These are phyloP conservation scores for Physcomitrellopsis africana DNA, from an alignment of 225 moss, liverwort and hornwort genomes.

Conservation along the genomic window DNA sequence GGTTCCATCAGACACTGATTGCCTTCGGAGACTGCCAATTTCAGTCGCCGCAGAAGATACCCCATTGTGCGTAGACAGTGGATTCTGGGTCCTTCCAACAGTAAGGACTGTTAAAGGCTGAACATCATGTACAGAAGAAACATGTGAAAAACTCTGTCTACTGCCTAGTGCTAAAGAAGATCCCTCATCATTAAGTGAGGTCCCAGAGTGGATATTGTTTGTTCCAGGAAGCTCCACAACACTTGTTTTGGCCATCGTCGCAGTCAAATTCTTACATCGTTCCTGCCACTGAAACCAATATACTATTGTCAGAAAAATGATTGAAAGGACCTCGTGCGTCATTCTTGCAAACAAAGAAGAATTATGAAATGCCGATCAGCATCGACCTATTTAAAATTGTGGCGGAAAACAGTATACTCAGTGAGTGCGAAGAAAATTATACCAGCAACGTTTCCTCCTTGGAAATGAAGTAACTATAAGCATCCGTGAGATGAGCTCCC, in stretches of 20 bases:
- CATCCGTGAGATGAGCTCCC: constrained; percentile 62
- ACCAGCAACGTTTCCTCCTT: constrained; percentile 59
- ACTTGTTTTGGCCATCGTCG: constrained; percentile 29
- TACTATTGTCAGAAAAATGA: constrained; percentile 13
- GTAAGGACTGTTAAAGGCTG: constrained; percentile 87
- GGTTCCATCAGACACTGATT: constrained; percentile 28
- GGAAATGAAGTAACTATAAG: constrained; percentile 38
- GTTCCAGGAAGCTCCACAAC: constrained; percentile 34
- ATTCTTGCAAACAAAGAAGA: background rate
- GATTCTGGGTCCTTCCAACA: constrained; percentile 64
- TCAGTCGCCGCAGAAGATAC: constrained; percentile 35
- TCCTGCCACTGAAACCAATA: constrained; percentile 76
- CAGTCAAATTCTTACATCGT: constrained; percentile 49
- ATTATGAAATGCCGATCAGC: background rate
- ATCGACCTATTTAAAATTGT: background rate
- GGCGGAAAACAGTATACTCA: constrained; percentile 3
- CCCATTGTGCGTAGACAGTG: constrained; percentile 31
- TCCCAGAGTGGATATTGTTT: constrained; percentile 71
- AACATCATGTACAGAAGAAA: constrained; percentile 69
- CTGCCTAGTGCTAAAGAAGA: constrained; percentile 39
- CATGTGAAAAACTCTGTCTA: constrained; percentile 54
- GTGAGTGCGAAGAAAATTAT: constrained; percentile 2
- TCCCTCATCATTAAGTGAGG: constrained; percentile 41
- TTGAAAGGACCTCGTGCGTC: background rate
- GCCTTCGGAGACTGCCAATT: constrained; percentile 27